Percentiles rank a stretch among this genome's conserved stretches.
phyloP scores from a whole-genome alignment of 176 grass and related monocot species.

The Oryza brachyantha region DNA sequence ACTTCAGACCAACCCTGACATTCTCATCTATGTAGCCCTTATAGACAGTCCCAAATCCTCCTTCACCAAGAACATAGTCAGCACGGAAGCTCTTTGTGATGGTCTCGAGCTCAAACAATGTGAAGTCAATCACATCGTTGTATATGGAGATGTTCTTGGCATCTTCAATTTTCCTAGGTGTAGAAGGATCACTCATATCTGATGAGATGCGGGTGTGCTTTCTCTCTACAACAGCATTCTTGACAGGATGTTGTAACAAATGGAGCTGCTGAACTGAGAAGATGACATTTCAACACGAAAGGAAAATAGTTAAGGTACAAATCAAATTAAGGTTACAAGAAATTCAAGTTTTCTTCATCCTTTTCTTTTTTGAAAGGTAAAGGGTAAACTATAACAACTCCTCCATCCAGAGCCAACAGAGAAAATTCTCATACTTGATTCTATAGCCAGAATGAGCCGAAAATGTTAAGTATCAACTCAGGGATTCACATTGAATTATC shows the following conservation, averaged over 20 bases:
- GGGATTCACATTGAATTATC: background rate
- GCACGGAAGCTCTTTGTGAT: conserved; percentile 96
- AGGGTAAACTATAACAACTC: background rate
- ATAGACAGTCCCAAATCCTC: conserved; percentile 96
- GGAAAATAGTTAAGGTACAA: background rate
- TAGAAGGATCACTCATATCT: conserved; percentile 73
- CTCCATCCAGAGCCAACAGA: background rate
- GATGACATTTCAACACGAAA: conserved; percentile 17
- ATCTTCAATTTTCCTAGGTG: conserved; percentile 77
- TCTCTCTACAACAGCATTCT: conserved; percentile 54
- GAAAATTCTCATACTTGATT: background rate
- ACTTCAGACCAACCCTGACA: conserved; percentile 92
- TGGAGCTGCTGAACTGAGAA: conserved; percentile 89
- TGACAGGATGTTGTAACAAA: conserved; percentile 72
- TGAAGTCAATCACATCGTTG: conserved; percentile 90
- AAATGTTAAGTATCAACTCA: background rate
- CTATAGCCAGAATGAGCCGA: background rate
- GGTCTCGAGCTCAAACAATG: conserved; percentile 94
- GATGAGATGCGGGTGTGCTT: conserved; percentile 68
- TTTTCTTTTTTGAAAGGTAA: background rate
- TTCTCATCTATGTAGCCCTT: conserved; percentile 99
- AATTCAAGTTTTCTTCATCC: background rate
- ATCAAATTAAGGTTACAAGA: background rate
- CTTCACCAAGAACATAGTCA: conserved; percentile 95
- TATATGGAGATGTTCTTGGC: conserved; percentile 93